Base-by-base conservation (phyloP, 495 filamentous ascomycete species). In the Evansstolkia leycettana region DNA sequence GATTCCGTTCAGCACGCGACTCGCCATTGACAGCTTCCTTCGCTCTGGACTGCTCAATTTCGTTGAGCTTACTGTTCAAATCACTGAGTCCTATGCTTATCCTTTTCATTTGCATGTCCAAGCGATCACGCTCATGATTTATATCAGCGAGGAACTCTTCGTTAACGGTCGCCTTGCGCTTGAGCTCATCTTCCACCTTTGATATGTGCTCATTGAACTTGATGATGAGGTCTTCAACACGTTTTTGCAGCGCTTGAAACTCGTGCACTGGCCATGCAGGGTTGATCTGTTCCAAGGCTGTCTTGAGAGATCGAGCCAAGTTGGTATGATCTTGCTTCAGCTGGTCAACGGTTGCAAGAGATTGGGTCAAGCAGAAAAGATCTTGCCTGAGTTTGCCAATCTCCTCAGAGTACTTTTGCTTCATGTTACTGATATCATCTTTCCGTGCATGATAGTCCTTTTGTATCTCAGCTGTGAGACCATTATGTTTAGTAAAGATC, bases 61-160 rank as follows among this genome's bases (percentile, higher is more conserved):
- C 20, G 9, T 23, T 9, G 9, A 23, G 9, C 9, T 23, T 23
- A 9, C 20, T 23, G 28, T 31, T 29, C 18, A 41, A n/a, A 20
- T 39, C 36, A 11, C 10, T 7, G 17, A 41, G 13, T 25, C 39
- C 12, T 10, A 11, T 28, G 8, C 1, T 17, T 11, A 42, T 7
- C 5, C 26, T 13, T 26, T 46, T 33, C 7, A 51, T 10, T 25
- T 42, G 28, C 7, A 27, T 28, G n/a, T 7, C 19, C 6, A 50
- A 20, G 2, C 20, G 23, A 14, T 40, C 17, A 10, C 37, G 40
- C 20, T 40, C 46, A 3, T 38, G 12, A n/a, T 31, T 37, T 17
- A 43, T 9, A 15, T 33, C 31, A n/a, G 40, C 28, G 15, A 40
- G 16, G 6, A 39, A 17, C 17, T 24, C 12, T 5, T 28, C 17